Conservation (phyloP, 116 monocot species). For the Cymodocea nodosa region DNA sequence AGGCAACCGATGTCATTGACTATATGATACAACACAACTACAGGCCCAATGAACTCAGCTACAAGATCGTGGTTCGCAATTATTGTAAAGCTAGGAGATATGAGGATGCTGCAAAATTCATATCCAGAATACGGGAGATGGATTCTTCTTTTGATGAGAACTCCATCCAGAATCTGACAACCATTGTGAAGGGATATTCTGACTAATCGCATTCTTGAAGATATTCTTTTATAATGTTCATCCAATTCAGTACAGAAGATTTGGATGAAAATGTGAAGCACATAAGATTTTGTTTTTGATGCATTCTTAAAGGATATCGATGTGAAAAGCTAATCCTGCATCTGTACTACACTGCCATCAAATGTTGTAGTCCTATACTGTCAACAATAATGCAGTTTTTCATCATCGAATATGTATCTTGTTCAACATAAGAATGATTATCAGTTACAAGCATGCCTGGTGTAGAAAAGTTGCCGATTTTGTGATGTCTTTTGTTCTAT, state of each 20-base stretch:
- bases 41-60: constrained; percentile 62
- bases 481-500: too few relatives aligned
- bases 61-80: constrained; percentile 64
- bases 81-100: constrained; percentile 55
- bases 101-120: constrained; percentile 58
- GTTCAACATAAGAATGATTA: too few relatives aligned
- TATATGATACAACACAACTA: constrained; percentile 64
- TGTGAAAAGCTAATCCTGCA: too few relatives aligned
- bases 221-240: background rate
- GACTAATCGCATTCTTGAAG: constrained; percentile 3
- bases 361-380: too few relatives aligned
- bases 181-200: constrained; percentile 20
- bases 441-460: too few relatives aligned
- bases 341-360: too few relatives aligned
- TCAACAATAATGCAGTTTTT: too few relatives aligned
- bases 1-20: constrained; percentile 59
- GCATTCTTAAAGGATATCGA: too few relatives aligned
- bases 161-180: constrained; percentile 20
- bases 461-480: too few relatives aligned
- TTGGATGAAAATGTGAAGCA: too few relatives aligned
- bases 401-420: too few relatives aligned
- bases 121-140: constrained; percentile 39
- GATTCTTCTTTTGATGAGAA: constrained; percentile 40
- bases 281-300: too few relatives aligned
- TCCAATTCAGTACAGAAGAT: background rate